Percentiles rank a stretch among this genome's conserved stretches.
Conservation (phyloP, 129 eudicot genomes). For the Flaveria trinervia region DNA sequence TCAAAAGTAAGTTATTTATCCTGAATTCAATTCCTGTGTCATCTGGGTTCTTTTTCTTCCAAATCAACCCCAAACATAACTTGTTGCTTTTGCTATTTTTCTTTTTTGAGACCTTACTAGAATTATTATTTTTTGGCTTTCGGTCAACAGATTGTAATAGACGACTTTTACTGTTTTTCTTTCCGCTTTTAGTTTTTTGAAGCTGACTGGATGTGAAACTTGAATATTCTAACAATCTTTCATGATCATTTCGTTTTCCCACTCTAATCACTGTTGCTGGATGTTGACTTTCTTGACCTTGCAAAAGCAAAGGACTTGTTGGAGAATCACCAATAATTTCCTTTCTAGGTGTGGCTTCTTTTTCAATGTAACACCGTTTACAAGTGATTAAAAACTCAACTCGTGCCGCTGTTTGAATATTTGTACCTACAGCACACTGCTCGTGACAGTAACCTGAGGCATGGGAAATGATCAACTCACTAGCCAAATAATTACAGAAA, state of each 20-base stretch:
- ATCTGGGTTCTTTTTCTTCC: conserved; percentile 54
- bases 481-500: not conserved
- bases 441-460: conserved; percentile 79
- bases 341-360: conserved; percentile 28
- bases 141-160: conserved; percentile 28
- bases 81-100: conserved; percentile 29
- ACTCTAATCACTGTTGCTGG: conserved; percentile 34
- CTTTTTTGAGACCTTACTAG: conserved; percentile 32
- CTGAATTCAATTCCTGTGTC: conserved; percentile 76
- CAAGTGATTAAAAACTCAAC: conserved; percentile 61
- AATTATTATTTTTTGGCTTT: conserved; percentile 23
- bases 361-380: conserved; percentile 54
- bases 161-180: conserved; percentile 31
- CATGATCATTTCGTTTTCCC: conserved; percentile 36
- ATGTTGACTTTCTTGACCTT: conserved; percentile 59
- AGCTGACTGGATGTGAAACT: conserved; percentile 23
- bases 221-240: conserved; percentile 32
- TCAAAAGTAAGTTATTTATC: conserved; percentile 51
- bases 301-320: conserved; percentile 74
- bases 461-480: not conserved
- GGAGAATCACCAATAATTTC: conserved; percentile 61
- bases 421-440: conserved; percentile 58
- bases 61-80: conserved; percentile 65
- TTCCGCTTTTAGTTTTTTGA: conserved; percentile 35
- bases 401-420: conserved; percentile 40